Evolutionary conservation across 2,329 filamentous ascomycete genomes (phyloP).

Genomic region (Kalaharituber pfeilii): DNA sequence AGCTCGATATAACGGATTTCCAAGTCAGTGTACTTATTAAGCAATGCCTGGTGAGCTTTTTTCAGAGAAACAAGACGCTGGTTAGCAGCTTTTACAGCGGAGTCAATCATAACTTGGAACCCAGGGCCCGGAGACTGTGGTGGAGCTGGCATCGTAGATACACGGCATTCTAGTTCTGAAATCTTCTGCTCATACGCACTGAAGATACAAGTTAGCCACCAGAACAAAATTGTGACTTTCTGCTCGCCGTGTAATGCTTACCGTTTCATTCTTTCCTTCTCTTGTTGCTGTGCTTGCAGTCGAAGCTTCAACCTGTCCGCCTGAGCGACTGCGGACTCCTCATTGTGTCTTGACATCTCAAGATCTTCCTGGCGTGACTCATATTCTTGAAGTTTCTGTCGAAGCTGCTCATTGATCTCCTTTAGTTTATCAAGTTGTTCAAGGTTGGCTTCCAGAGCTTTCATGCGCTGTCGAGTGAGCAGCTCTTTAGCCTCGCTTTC

Average conservation of each 20-base stretch:
- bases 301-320: conserved; percentile 43
- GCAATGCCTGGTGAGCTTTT: conserved; percentile 35
- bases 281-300: conserved; percentile 36
- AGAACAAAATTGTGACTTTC: background rate
- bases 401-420: conserved; percentile 41
- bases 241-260: conserved; percentile 7
- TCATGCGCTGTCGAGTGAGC: conserved; percentile 44
- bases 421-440: conserved; percentile 44
- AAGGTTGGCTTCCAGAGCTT: conserved; percentile 43
- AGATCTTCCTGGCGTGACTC: conserved; percentile 47
- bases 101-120: conserved; percentile 34
- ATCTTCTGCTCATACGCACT: conserved; percentile 34
- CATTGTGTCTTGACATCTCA: conserved; percentile 39
- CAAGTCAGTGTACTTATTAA: conserved; percentile 35
- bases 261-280: conserved; percentile 32
- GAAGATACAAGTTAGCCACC: conserved; percentile 16
- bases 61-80: conserved; percentile 34
- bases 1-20: conserved; percentile 29
- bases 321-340: conserved; percentile 41
- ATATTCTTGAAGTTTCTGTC: conserved; percentile 43
- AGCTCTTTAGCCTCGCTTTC: conserved; percentile 52
- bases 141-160: conserved; percentile 20
- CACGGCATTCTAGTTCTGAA: conserved; percentile 29
- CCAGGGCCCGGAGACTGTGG: conserved; percentile 24
- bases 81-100: conserved; percentile 32